phyloP scores from a whole-genome alignment of 208 protist genomes.

The Leptomonas seymouri region DNA sequence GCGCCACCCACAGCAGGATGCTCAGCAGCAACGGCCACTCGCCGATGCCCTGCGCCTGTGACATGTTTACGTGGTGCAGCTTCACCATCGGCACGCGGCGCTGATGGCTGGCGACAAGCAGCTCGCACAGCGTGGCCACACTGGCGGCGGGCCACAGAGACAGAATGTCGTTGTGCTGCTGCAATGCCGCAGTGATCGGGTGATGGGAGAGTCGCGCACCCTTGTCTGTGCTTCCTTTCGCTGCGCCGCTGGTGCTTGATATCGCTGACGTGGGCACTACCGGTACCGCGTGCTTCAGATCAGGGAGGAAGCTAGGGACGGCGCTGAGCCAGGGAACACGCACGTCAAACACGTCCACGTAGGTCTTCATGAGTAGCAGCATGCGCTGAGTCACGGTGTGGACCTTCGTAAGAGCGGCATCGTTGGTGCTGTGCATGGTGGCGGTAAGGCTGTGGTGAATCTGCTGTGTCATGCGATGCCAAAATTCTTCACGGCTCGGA shows the following conservation, averaged over 20 bases:
- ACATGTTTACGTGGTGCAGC: constrained; percentile 89
- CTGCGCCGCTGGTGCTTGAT: background rate
- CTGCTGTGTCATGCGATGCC: constrained; percentile 92
- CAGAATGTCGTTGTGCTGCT: constrained; percentile 48
- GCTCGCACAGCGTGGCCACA: constrained; percentile 71
- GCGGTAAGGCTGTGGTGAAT: constrained; percentile 57
- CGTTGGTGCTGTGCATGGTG: background rate
- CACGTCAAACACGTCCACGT: constrained; percentile 79
- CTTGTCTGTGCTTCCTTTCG: background rate
- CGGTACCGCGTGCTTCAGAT: constrained; percentile 23
- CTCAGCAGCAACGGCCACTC: constrained; percentile 89
- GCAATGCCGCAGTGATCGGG: constrained; percentile 53
- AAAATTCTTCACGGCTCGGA: constrained; percentile 89
- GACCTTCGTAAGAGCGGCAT: constrained; percentile 35
- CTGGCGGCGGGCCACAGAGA: constrained; percentile 34
- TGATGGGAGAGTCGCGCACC: background rate
- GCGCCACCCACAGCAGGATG: constrained; percentile 78
- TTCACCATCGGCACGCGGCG: constrained; percentile 77
- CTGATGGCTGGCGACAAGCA: constrained; percentile 64
- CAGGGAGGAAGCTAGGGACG: constrained; percentile 62
- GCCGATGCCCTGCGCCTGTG: constrained; percentile 35
- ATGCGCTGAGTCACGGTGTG: constrained; percentile 79
- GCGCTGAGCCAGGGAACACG: constrained; percentile 81
- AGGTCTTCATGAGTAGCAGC: constrained; percentile 77
- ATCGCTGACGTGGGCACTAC: background rate